Conservation (phyloP, 1,139 yeast species). For the Blastobotrys persicus region DNA sequence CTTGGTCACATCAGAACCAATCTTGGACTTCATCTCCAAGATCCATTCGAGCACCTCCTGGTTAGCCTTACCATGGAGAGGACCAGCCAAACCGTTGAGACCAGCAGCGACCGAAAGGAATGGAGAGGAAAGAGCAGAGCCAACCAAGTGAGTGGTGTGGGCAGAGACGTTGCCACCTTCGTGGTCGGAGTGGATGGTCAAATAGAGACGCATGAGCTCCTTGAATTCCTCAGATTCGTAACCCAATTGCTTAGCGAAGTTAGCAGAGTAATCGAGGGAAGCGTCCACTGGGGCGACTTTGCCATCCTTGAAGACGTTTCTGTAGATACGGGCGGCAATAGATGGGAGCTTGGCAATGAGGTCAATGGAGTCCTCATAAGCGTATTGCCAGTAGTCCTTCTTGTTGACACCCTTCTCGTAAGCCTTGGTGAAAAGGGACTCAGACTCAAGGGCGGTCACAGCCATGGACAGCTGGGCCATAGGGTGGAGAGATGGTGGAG, state of each 20-base stretch:
- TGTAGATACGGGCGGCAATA: constrained; percentile 64
- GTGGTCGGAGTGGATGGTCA: constrained; percentile 96
- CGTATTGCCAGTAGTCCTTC: constrained; percentile 66
- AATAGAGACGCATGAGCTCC: constrained; percentile 91
- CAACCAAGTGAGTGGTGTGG: constrained; percentile 95
- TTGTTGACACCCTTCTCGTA: constrained; percentile 66
- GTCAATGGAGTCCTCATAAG: constrained; percentile 63
- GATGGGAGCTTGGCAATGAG: constrained; percentile 65
- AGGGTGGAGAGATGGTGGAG: constrained; percentile 60
- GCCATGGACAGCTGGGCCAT: constrained; percentile 73
- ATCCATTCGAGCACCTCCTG: constrained; percentile 98
- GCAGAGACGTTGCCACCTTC: constrained; percentile 99
- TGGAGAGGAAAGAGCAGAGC: constrained; percentile 93
- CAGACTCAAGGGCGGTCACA: constrained; percentile 61
- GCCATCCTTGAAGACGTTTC: constrained; percentile 73
- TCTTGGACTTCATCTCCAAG: constrained; percentile 74
- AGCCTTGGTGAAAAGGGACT: constrained; percentile 59
- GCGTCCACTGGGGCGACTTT: constrained; percentile 71
- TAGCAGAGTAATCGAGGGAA: constrained; percentile 86
- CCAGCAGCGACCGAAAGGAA: constrained; percentile 92
- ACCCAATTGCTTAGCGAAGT: constrained; percentile 84
- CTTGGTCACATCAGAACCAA: constrained; percentile 72
- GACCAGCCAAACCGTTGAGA: constrained; percentile 96
- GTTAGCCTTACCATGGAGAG: constrained; percentile 96
- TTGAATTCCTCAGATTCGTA: constrained; percentile 79